These are phyloP conservation scores for Hansenula lynferdii DNA, from an alignment of 1,139 yeast genomes.

Conservation along the genomic window DNA sequence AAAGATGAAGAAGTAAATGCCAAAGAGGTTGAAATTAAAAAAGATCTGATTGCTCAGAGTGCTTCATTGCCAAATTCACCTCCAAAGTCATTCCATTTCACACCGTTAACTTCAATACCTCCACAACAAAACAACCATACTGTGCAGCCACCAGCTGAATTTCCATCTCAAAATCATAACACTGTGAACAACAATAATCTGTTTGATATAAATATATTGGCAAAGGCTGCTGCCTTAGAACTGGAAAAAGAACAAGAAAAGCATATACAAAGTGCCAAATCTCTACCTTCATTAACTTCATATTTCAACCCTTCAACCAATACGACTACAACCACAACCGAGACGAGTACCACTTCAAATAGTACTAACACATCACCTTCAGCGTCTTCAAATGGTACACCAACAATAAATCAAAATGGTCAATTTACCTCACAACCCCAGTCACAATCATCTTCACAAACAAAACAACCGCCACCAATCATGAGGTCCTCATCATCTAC, in stretches of 20 bases:
- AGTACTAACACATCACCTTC: constrained; percentile 2
- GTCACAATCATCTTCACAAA: constrained; percentile 19
- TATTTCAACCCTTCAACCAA: constrained; percentile 34
- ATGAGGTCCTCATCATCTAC: constrained; percentile 1
- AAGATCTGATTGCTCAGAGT: constrained; percentile 1
- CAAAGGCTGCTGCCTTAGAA: constrained; percentile 80
- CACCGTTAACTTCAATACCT: constrained; percentile 11
- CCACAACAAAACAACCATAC: constrained; percentile 11
- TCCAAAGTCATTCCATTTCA: constrained; percentile 13
- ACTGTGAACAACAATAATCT: constrained; percentile 18
- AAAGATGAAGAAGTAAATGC: constrained; percentile 4
- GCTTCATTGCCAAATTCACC: constrained; percentile 23
- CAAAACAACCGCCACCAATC: constrained; percentile 24
- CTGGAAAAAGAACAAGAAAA: constrained; percentile 42
- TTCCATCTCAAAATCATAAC: neutral
- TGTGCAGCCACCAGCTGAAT: neutral
- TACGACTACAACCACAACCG: constrained; percentile 4
- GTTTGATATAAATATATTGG: constrained; percentile 70
- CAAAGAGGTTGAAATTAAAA: neutral
- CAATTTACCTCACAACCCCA: neutral
- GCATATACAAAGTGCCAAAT: constrained; percentile 44
- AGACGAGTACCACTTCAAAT: constrained; percentile 3
- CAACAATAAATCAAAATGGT: constrained; percentile 9
- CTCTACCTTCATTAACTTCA: constrained; percentile 61
- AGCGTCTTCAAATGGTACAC: constrained; percentile 16